These are phyloP conservation scores for Metschnikowia santaceciliae DNA, from an alignment of 805 yeast genomes.

Conservation along the genomic window DNA sequence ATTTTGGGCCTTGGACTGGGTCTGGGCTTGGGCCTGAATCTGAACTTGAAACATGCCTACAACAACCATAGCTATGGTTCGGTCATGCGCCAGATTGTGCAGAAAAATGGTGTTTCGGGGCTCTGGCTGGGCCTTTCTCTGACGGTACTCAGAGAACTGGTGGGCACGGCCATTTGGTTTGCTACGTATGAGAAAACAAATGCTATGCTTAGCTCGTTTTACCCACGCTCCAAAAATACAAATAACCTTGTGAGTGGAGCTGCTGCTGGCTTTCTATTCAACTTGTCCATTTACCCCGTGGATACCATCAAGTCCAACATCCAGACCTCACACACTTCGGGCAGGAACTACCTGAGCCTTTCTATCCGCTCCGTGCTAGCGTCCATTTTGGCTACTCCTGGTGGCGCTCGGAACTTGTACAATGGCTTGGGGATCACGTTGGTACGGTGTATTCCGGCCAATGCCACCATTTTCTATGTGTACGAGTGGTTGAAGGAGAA, in stretches of 20 bases:
- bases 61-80: slow-evolving; percentile 26
- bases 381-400: slow-evolving; percentile 26
- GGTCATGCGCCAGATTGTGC: slow-evolving; percentile 35
- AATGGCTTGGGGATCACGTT: slow-evolving; percentile 83
- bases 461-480: slow-evolving; percentile 77
- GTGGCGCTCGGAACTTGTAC: slow-evolving; percentile 72
- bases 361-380: slow-evolving; percentile 35
- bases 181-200: slow-evolving; percentile 71
- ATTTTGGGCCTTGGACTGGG: too few relatives aligned
- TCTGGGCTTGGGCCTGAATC: too few relatives aligned
- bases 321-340: slow-evolving; percentile 53
- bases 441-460: slow-evolving; percentile 81
- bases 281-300: slow-evolving; percentile 77
- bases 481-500: slow-evolving; percentile 59
- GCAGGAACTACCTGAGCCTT: slow-evolving; percentile 18
- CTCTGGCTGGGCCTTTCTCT: slow-evolving; percentile 86
- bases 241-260: slow-evolving; percentile 79
- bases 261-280: slow-evolving; percentile 77
- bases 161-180: slow-evolving; percentile 94
- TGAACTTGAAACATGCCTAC: too few relatives aligned
- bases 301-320: slow-evolving; percentile 87
- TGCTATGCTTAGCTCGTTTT: slow-evolving; percentile 28
- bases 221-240: slow-evolving; percentile 24
- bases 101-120: slow-evolving; percentile 59
- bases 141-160: slow-evolving; percentile 76